These are phyloP conservation scores for Saussurea involucrata DNA, from an alignment of 129 eudicot species.

Conservation along the genomic window DNA sequence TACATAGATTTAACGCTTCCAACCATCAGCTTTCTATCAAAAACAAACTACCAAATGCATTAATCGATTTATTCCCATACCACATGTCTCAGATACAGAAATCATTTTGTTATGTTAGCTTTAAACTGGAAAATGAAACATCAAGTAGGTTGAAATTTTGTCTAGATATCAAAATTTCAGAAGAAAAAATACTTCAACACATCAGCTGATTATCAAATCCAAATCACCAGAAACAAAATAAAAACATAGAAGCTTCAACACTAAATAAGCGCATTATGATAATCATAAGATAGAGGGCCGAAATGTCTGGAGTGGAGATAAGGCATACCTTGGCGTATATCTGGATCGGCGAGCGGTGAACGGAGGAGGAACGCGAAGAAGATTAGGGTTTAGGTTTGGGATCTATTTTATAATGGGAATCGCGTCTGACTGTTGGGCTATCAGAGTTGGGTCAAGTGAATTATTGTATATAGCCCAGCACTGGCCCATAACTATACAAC, in stretches of 20 bases:
- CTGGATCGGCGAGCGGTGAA: constrained; percentile 14
- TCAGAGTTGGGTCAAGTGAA: neutral
- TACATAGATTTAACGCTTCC: neutral
- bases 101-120: neutral
- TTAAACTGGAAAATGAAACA: neutral
- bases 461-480: neutral
- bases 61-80: neutral
- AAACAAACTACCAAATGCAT: neutral
- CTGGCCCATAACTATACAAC: neutral
- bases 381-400: constrained; percentile 29
- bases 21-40: neutral
- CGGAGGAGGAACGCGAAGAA: constrained; percentile 12
- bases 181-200: neutral
- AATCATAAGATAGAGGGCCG: neutral
- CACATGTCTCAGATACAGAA: neutral
- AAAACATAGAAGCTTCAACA: neutral
- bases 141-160: neutral
- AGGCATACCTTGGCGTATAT: constrained; percentile 16
- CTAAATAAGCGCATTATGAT: neutral
- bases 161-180: neutral
- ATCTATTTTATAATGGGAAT: neutral
- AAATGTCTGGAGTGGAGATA: neutral
- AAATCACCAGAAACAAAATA: neutral
- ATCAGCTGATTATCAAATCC: neutral
- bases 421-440: constrained; percentile 1